Base-by-base conservation (phyloP, 345 rosid species). In the Populus euphratica region DNA sequence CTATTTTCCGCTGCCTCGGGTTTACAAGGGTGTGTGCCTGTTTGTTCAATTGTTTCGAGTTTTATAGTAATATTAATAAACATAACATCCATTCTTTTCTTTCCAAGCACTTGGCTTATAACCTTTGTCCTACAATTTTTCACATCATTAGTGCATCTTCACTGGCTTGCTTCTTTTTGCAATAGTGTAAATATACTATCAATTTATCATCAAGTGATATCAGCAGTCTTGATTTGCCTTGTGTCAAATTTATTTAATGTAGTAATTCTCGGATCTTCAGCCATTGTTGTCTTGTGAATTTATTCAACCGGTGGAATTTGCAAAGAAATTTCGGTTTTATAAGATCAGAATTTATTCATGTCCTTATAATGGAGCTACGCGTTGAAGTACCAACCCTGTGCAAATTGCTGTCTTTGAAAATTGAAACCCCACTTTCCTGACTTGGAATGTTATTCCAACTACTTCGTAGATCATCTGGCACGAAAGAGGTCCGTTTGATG, bases 81-180 rank as follows among this genome's bases (percentile, higher is more conserved):
- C 62, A 63, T 23, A 65, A 29, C 74, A 27, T 16, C 56, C 12
- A 78, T 84, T 80, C 70, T 78, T 84, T 82, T 80, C 65, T 73
- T 73, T 69, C 35, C 8, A 63, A n/a, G 47, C 27, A 1, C n/a
- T 31, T n/a, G 3, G 3, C 35, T 8, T 54, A 2, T 23, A 3
- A 59, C 9, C 29, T 10, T 59, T 12, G 2, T 54, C 6, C 63
- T 11, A n/a, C 25, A 59, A 10, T n/a, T 59, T 4, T 56, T 56
- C 16, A 1, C 6, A 9, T 5, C 61, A 54, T 20, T 54, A 54
- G 61, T 23, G 63, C 27, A n/a, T 56, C 27, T n/a, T n/a, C 63
- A 56, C 29, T 56, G 5, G 63, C 13, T n/a, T n/a, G 29, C 29
- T 54, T 56, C 25, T 3, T n/a, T n/a, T n/a, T 56, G 63, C 63